Base-by-base conservation (phyloP, 768 basidiomycete genomes). In the Suillus hirtellus region DNA sequence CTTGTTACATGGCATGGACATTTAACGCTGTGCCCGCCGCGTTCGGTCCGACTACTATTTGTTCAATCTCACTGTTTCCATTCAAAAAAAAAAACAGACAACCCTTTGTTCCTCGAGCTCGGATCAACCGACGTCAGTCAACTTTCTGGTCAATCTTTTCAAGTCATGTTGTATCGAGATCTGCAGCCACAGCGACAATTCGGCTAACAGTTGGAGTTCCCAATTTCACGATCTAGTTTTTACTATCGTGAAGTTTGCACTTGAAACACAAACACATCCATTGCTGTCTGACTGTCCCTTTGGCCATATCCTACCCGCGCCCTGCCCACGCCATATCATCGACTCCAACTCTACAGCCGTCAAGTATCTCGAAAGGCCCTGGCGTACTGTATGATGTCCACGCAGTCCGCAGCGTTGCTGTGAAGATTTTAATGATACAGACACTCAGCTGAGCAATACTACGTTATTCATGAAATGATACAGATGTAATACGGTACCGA, bases 81-180 rank as follows among this genome's bases (percentile, higher is more conserved):
- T n/a, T n/a, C n/a, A n/a, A n/a, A 31, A 31, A 4, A 31, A 31
- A 31, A 31, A 31, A 31, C 31, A 4, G 31, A 31, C 31, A 31
- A 31, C 31, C 31, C 31, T 31, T 31, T 31, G 31, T 31, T 31
- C 31, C 31, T 31, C n/a, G n/a, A n/a, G n/a, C n/a, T n/a, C 31
- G 31, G 31, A 31, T 88, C 71, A 86, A 83, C 71, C 70, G 76
- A 35, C 79, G 81, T 47, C 50, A 60, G 46, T 47, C 2, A 21
- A 44, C 24, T 46, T 50, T 42, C 34, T 49, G n/a, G 2, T 47
- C 31, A 3, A 24, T 14, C 6, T 21, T 4, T 31, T 31, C 31
- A 31, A 4, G 21, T 58, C 38, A 31, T 65, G 31, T 31, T 31
- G 31, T 31, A 31, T 31, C 31, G 31, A 31, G 31, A 31, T 31